Evolutionary conservation across 805 yeast genomes (phyloP), one percentile per base, ranked within the genome.

Genomic region (Kregervanrija fluxuum): DNA sequence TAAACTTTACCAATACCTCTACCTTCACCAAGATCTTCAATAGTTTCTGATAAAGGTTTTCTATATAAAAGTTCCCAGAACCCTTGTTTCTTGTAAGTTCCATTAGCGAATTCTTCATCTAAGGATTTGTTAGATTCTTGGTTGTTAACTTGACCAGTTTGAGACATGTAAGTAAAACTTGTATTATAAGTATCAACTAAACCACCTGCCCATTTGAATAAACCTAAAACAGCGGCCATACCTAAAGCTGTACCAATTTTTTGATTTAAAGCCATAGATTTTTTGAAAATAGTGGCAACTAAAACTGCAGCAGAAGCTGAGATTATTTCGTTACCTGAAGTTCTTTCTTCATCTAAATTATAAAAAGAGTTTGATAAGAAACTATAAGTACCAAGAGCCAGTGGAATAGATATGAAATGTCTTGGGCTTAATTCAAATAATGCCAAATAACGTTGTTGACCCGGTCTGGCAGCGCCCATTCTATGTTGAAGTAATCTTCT

Each of bases 1-100:
- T 47, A 61, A 30, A 54, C 52, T 45, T 61, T 65, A 53, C 73
- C 70, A 48, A 76, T 72, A 53, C 82, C 81, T 60, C 82, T 69
- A 44, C 82, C 82, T 52, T 67, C 79, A 51, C 95, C 95, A 53
- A 86, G 70, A 56, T 80, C 81, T 49, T 77, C 82, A 28, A 83
- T 75, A 9, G 95, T 85, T 66, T 85, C 89, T 15, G 88, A 79
- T 52, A 86, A 67, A 13, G 95, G 95, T 57, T 85, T 77, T 71
- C 95, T 81, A 68, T 80, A 77, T 60, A 79, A 77, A 33, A 81
- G 80, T 51, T 85, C 91, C 89, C 89, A 87, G 67, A 85, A 84
- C 34, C 80, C 80, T 58, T 77, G 82, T 46, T 60, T 68, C 48
- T 65, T 63, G 37, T 65, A 64, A 17, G 58, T 53, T 30, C 60